Percentiles rank a stretch among this genome's conserved stretches.
These are phyloP conservation scores for Blastobotrys serpentis DNA, from an alignment of 1,139 yeast genomes.

Conservation along the genomic window DNA sequence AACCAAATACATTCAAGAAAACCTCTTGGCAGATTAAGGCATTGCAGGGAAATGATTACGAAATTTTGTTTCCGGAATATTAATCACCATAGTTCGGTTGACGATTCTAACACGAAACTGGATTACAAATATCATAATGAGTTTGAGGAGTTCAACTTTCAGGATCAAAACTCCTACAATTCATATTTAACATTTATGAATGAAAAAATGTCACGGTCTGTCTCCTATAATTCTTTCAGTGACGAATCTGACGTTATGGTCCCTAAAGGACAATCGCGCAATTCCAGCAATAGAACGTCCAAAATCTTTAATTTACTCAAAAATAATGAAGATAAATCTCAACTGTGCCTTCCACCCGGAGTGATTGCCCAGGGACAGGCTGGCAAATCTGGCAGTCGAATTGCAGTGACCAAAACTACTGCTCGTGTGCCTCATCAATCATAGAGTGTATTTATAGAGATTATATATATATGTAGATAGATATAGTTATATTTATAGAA, in stretches of 20 bases:
- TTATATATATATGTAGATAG: too few relatives aligned
- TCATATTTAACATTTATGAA: background rate
- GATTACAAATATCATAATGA: conserved; percentile 3
- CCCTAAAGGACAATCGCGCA: background rate
- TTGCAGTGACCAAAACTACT: conserved; percentile 1
- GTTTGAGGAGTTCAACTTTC: conserved; percentile 3
- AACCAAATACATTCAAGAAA: background rate
- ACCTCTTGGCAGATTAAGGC: background rate
- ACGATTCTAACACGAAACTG: conserved; percentile 2
- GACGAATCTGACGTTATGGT: background rate
- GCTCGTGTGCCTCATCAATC: conserved; percentile 5
- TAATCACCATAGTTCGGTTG: background rate
- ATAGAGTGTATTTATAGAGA: background rate
- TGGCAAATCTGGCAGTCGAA: conserved; percentile 12
- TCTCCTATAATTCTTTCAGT: background rate
- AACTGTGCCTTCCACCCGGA: conserved; percentile 18
- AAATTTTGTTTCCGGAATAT: background rate
- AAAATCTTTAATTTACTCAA: background rate
- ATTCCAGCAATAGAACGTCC: background rate
- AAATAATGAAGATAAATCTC: background rate
- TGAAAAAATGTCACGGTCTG: conserved; percentile 1
- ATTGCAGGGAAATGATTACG: background rate
- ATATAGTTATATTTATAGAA: too few relatives aligned
- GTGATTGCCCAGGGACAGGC: conserved; percentile 20
- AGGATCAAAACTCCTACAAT: background rate